Conservation (phyloP, 345 rosid species). For the Combretum micranthum region DNA sequence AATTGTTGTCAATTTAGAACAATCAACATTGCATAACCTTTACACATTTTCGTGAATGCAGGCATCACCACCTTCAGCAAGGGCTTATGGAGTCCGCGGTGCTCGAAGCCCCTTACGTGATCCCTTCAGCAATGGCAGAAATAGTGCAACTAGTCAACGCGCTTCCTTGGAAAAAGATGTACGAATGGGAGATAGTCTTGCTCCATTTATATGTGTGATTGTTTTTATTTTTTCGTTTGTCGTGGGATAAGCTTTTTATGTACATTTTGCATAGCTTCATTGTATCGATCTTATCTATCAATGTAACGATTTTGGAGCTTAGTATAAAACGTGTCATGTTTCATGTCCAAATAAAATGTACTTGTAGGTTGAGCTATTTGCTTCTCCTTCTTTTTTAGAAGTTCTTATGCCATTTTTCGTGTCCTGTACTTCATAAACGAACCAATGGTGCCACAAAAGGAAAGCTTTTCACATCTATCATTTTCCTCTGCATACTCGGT, state of each 20-base stretch:
- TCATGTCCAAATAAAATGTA: too few species aligned
- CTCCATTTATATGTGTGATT: background rate
- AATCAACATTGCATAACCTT: background rate
- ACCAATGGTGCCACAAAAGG: too few species aligned
- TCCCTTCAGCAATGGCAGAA: constrained; percentile 17
- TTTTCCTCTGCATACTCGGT: too few species aligned
- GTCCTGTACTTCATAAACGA: too few species aligned
- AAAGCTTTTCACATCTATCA: too few species aligned
- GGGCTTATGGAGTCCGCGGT: constrained; percentile 29
- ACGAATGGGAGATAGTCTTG: constrained; percentile 14
- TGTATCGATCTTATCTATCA: too few species aligned
- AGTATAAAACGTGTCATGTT: too few species aligned
- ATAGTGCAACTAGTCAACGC: constrained; percentile 35
- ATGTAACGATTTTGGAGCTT: too few species aligned
- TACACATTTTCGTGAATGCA: constrained; percentile 15
- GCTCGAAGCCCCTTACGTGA: constrained; percentile 47
- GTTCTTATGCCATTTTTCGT: too few species aligned
- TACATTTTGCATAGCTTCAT: too few species aligned
- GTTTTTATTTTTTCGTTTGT: background rate
- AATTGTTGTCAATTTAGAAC: background rate
- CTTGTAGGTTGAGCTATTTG: too few species aligned
- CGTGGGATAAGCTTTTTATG: background rate
- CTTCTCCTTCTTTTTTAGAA: too few species aligned
- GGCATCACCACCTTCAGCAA: constrained; percentile 37
- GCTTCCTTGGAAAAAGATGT: constrained; percentile 83